These are phyloP conservation scores for Candolleomyces efflorescens DNA, from an alignment of 768 basidiomycete species.

Conservation along the genomic window DNA sequence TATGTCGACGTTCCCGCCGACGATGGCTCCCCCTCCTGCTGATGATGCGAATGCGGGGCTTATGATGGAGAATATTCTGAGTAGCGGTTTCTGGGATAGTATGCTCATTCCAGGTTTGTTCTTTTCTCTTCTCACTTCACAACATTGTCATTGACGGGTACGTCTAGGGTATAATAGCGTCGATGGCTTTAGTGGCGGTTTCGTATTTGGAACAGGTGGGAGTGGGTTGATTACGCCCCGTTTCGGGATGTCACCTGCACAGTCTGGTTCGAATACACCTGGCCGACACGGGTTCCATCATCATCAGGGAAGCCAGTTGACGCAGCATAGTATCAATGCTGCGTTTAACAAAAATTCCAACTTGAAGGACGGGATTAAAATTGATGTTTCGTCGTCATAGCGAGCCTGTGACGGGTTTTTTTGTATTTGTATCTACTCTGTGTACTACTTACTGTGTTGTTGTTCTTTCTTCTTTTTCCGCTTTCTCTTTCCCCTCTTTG, in stretches of 20 bases:
- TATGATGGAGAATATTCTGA: slow-evolving; percentile 82
- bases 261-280: slow-evolving; percentile 53
- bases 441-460: too few relatives aligned
- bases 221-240: slow-evolving; percentile 80
- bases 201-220: slow-evolving; percentile 80
- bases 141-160: neutral
- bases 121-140: neutral
- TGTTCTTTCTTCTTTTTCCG: slow-evolving; percentile 3
- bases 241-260: slow-evolving; percentile 53
- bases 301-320: slow-evolving; percentile 22
- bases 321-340: slow-evolving; percentile 43
- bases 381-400: slow-evolving; percentile 22
- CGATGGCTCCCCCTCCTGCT: slow-evolving; percentile 57
- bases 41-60: slow-evolving; percentile 43
- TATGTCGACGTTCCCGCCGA: slow-evolving; percentile 84
- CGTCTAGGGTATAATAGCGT: slow-evolving; percentile 70
- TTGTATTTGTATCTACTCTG: slow-evolving; percentile 9
- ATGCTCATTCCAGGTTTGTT: slow-evolving; percentile 78
- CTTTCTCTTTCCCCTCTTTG: neutral
- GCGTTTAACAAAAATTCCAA: slow-evolving; percentile 32
- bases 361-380: slow-evolving; percentile 25
- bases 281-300: slow-evolving; percentile 18
- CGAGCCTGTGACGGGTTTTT: neutral
- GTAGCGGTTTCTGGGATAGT: slow-evolving; percentile 82
- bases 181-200: slow-evolving; percentile 82